Base-by-base conservation (phyloP, 495 filamentous ascomycete species). In the Penicillium cosmopolitanum region DNA sequence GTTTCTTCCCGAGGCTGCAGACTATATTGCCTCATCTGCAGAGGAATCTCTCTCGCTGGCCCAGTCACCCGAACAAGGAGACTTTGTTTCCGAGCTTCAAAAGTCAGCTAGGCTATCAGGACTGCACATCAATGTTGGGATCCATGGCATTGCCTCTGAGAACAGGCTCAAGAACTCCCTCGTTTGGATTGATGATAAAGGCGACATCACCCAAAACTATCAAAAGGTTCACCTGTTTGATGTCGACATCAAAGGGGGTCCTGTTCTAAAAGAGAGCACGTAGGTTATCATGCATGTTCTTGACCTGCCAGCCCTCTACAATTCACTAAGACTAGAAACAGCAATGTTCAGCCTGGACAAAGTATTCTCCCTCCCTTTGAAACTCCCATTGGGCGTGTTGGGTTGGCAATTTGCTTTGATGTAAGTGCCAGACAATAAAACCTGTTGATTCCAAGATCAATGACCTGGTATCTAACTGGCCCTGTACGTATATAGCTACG, bases 1-100 rank as follows among this genome's bases (percentile, higher is more conserved):
- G 53, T 96, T 97, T 73, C 89, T 97, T 60, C 95, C 93, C 16
- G 93, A 97, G 80, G 93, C 93, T 42, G 86, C 82, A 57, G 93
- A 97, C 75, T 97, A 96, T 79, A 93, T 96, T 60, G 86, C 83
- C 44, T 77, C 80, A 15, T 85, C 85, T 1, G 72, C 84, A 25
- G 72, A 83, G 9, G 89, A 94, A 66, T 87, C 86, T 0, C 68
- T 92, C 8, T 77, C 82, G 18, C 85, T 96, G 18, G 88, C 82
- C 63, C 77, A 80, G 51, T 80, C 90, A 4, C 79, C 80, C 40
- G 67, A 78, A 2, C 71, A 76, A 18, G 83, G 77, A 47, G 71
- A 82, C 55, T 96, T 97, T 72, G 84, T 97, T 3, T 66, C 79
- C 0, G 91, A 91, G 23, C 82, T 97, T 0, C 87, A 84, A 42